Evolutionary conservation across 495 filamentous ascomycete genomes (phyloP), one percentile per base, ranked within the genome.

Genomic region (Podospora comata): DNA sequence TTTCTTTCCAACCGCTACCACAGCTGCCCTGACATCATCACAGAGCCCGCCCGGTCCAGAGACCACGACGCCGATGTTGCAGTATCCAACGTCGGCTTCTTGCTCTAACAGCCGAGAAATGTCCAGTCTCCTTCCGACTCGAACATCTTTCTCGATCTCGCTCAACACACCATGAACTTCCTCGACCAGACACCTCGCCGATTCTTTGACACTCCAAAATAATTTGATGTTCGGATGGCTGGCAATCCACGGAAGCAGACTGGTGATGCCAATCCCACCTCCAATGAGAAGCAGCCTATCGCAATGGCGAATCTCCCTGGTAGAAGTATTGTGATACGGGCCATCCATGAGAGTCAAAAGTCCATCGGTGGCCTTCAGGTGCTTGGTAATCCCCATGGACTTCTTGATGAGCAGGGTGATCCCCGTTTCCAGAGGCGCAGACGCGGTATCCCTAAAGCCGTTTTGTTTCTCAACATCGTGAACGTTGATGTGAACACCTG

Each of bases 231-330:
- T 81, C 11, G 23, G 64, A 48, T 81, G 79, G 60, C 60, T 44
- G 30, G n/a, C 1, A 20, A 73, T 34, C 34, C 64, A 78, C 1
- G 77, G 70, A 5, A 81, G 60, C 1, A 79, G 4, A 19, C 75
- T 73, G 0, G 80, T 82, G 65, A 83, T 79, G 28, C 81, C 81
- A 56, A 83, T 79, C 13, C 80, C 81, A 34, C 81, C 81, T 2
- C 67, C 75, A 59, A 83, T 77, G 16, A 81, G 72, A 16, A 82
- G 44, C 28, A 83, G 62, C 32, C 68, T 77, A 64, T 77, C 74
- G 66, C 70, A 72, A 15, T 63, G 66, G 4, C 69, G 68, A 28
- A 74, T 28, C 4, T 55, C 60, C 20, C 19, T 13, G 4, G 23
- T 68, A 1, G 60, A 19, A n/a, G 63, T 66, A 53, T 62, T 70